Base-by-base conservation (phyloP, 2,329 filamentous ascomycete genomes). In the Blastomyces parvus region DNA sequence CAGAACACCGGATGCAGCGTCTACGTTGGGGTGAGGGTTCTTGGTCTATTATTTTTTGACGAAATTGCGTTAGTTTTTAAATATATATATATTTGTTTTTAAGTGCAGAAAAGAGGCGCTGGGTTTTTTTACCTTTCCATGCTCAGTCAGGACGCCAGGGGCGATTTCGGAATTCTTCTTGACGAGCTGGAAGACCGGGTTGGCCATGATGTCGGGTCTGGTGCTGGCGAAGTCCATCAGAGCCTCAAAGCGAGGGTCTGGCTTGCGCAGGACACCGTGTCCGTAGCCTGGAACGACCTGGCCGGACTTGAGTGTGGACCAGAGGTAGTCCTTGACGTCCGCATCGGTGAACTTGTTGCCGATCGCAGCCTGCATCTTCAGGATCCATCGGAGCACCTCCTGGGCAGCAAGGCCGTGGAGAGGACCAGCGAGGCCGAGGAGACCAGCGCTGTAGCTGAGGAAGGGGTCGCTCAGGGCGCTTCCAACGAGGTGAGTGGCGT, bases 1-100 rank as follows among this genome's bases (percentile, higher is more conserved):
- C 59, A 99, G 83, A 6, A 97, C 92, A 67, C 94, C 94, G 0
- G 91, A 96, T 67, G 86, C 88, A 58, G 89, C 91, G 78, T 99
- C 94, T 66, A 99, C 94, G 75, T 99, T 99, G 67, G 94, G 94
- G 79, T 93, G 96, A 1, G 94, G 91, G 80, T 96, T 96, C 84
- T 96, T 96, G 69, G 91, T 96, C 87, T 83, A 62, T 25, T 58
- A 33, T n/a, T 25, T 59, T 40, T n/a, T 38, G 25, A 3, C 44
- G 8, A 46, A 63, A 64, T 50, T 63, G 62, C n/a, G 50, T 62
- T 62, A 48, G 50, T 46, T 55, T 56, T 40, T 13, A 14, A 66
- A 61, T 66, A n/a, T 30, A 30, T 2, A 61, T 13, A 42, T 33
- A 33, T 33, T 42, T 42, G 3, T 14, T 40, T 57, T 36, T 1